Evolutionary conservation across 2,329 filamentous ascomycete genomes (phyloP).

Genomic region (Colletotrichum graminicola): DNA sequence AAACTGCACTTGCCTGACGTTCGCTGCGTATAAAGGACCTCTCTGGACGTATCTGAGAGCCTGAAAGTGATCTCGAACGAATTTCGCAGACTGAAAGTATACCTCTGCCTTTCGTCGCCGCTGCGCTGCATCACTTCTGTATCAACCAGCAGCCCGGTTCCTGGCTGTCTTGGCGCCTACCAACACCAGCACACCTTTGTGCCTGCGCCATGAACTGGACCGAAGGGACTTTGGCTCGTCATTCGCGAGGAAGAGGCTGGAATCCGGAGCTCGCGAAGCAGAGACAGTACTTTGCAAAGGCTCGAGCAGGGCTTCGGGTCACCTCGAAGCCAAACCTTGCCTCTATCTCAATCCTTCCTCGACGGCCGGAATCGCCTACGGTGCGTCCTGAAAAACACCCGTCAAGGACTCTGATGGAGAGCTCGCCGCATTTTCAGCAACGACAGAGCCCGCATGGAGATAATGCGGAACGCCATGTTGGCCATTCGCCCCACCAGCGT

Average conservation of each 20-base stretch:
- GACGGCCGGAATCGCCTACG: background rate
- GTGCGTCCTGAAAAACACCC: background rate
- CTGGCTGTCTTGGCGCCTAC: background rate
- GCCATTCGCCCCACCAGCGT: background rate
- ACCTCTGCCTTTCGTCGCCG: background rate
- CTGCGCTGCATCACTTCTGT: background rate
- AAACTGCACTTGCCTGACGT: background rate
- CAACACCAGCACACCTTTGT: background rate
- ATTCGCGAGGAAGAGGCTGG: slow-evolving; percentile 51
- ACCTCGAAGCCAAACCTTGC: background rate
- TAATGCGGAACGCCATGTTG: too few species aligned
- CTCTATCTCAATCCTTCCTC: slow-evolving; percentile 47
- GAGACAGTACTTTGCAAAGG: slow-evolving; percentile 55
- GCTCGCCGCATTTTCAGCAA: slow-evolving; percentile 31
- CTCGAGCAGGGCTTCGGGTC: slow-evolving; percentile 35
- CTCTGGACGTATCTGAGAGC: background rate
- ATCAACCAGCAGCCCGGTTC: background rate
- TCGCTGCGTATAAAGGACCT: background rate
- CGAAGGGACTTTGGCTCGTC: slow-evolving; percentile 53
- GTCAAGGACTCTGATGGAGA: background rate
- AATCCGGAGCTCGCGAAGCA: slow-evolving; percentile 52
- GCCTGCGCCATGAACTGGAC: slow-evolving; percentile 57
- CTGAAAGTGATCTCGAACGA: background rate
- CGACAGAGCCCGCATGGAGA: slow-evolving; percentile 43
- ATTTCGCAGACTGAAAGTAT: background rate